Conservation (phyloP, 805 yeast species). For the Kuraishia piskuri region DNA sequence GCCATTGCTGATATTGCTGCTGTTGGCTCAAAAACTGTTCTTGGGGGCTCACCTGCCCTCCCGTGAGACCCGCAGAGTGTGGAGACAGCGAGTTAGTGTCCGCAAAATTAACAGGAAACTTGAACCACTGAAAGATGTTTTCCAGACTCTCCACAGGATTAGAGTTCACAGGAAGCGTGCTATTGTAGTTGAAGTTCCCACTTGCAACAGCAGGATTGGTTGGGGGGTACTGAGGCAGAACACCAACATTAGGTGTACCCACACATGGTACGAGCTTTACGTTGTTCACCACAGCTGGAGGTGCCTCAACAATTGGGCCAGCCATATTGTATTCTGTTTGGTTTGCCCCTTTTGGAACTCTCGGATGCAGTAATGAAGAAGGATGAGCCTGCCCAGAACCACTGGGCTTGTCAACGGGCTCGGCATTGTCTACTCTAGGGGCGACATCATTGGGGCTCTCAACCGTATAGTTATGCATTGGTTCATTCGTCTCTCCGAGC, state of each 20-base stretch:
- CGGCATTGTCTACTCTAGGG: background rate
- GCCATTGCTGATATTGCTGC: background rate
- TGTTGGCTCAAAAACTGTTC: background rate
- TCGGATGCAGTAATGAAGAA: background rate
- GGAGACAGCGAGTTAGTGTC: background rate
- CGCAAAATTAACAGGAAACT: conserved; percentile 7
- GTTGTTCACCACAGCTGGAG: background rate
- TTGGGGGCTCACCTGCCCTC: background rate
- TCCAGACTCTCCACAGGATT: conserved; percentile 6
- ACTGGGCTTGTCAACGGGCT: background rate
- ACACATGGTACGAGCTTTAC: background rate
- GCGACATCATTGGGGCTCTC: background rate
- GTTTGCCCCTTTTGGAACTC: background rate
- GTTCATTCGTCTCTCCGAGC: background rate
- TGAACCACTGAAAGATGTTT: conserved; percentile 10
- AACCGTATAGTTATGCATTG: background rate
- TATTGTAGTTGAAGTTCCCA: background rate
- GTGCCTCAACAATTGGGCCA: background rate
- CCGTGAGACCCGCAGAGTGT: background rate
- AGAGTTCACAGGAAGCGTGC: background rate
- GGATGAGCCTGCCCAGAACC: background rate
- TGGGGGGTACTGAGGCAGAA: background rate
- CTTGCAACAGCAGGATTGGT: background rate
- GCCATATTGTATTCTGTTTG: background rate
- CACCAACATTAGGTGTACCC: background rate